These are phyloP conservation scores for Flueggea neowawraea DNA, from an alignment of 441 rosid species.

Conservation along the genomic window DNA sequence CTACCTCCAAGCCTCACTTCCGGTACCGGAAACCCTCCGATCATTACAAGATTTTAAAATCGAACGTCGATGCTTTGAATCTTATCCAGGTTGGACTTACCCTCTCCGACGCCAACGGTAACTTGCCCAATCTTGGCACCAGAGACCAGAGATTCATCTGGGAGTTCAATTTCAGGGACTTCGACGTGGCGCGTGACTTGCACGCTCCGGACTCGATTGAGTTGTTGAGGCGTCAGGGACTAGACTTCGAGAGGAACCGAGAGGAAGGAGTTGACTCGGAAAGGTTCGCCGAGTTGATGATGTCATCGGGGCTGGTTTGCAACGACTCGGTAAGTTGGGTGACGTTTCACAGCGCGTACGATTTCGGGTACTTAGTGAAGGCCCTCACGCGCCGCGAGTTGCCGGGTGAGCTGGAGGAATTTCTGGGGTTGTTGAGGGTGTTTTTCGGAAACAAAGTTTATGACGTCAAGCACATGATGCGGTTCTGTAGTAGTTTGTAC, in stretches of 20 bases:
- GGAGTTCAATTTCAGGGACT: constrained; percentile 86
- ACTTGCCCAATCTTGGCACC: constrained; percentile 56
- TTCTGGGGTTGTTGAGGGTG: constrained; percentile 44
- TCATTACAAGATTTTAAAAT: constrained; percentile 66
- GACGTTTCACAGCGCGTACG: constrained; percentile 94
- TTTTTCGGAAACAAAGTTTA: constrained; percentile 64
- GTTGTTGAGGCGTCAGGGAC: no score
- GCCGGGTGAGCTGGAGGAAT: constrained; percentile 31
- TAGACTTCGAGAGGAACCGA: no score
- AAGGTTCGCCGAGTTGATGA: constrained; percentile 74
- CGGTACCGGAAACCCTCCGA: constrained; percentile 37
- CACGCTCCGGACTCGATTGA: constrained; percentile 87
- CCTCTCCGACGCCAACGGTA: constrained; percentile 71
- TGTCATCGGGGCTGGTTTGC: constrained; percentile 86
- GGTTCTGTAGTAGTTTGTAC: constrained; percentile 64
- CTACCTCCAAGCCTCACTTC: constrained; percentile 3
- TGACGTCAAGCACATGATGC: constrained; percentile 80
- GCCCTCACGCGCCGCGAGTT: constrained; percentile 56
- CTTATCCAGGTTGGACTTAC: constrained; percentile 91
- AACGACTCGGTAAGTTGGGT: constrained; percentile 85
- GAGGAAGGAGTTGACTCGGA: no score
- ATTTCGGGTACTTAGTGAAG: constrained; percentile 82
- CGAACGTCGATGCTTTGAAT: constrained; percentile 75
- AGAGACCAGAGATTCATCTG: constrained; percentile 49
- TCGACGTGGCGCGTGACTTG: constrained; percentile 55